Base-by-base conservation (phyloP, 176 grass and related monocot genomes). In the Tillandsia fasciculata region DNA sequence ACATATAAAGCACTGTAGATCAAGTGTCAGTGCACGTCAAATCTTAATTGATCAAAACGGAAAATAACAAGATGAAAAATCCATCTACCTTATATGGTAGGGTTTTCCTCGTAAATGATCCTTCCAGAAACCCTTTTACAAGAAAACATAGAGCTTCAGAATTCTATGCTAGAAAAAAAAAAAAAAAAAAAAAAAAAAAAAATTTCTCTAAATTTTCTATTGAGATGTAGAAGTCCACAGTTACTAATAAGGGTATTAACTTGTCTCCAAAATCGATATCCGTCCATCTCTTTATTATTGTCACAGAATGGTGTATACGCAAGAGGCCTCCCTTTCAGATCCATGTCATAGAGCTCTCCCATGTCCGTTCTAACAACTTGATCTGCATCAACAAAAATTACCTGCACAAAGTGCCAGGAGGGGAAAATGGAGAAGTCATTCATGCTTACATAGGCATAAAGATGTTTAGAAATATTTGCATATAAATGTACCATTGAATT, bases 211-310 rank as follows among this genome's bases (percentile, higher is more conserved):
- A 56, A 14, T 56, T 56, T 56, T 56, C n/a, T 13, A 2, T 12
- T 14, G 18, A 61, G 12, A 15, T 61, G 14, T 20, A 61, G 22
- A 75, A 61, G 1, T 1, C 49, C 51, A 68, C 10, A 22, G 56
- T 13, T 52, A 52, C 8, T 15, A 75, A n/a, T n/a, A n/a, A 76
- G 13, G 15, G 77, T 64, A 90, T 89, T 70, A 77, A 97, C 94
- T 80, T 97, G 94, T 73, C 91, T 97, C 94, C 94, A 97, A 83
- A 97, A 97, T 61, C 94, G 86, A 77, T 81, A 97, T 50, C 94
- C 94, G 83, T 97, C 94, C 89, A 97, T 97, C 70, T 97, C 89
- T 79, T 87, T 97, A 80, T 97, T 97, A 72, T 97, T 97, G 81
- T 97, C 94, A 63, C 89, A 97, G 73, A 97, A 97, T 75, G 94